A percentile compares a stretch with the other conserved stretches of the same genome.
These are phyloP conservation scores for Trichosporon faecale DNA, from an alignment of 1,284 basidiomycete species.

Conservation along the genomic window DNA sequence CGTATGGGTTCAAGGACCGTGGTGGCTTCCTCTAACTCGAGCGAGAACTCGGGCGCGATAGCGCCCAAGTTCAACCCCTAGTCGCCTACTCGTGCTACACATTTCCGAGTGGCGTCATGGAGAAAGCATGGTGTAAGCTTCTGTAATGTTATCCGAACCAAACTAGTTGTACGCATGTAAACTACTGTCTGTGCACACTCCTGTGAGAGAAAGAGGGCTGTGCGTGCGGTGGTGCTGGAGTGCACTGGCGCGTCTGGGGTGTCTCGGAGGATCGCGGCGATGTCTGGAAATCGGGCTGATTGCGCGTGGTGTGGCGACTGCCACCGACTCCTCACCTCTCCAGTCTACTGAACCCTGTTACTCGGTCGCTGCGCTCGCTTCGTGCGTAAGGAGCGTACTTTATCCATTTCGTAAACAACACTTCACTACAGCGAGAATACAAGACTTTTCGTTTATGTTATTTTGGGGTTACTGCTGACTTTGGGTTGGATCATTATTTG, in stretches of 20 bases:
- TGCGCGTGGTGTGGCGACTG: too few species aligned
- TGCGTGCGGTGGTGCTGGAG: too few species aligned
- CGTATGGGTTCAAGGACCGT: conserved; percentile 1
- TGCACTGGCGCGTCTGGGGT: too few species aligned
- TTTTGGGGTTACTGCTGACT: neutral
- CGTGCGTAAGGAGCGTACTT: neutral
- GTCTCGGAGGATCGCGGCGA: too few species aligned
- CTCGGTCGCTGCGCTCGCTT: too few species aligned
- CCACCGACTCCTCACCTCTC: too few species aligned
- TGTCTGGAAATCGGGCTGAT: too few species aligned
- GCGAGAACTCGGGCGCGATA: neutral
- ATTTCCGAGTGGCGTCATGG: too few species aligned
- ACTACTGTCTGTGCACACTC: neutral
- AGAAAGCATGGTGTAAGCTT: neutral
- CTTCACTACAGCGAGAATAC: neutral
- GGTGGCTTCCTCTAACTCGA: neutral
- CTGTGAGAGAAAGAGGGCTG: too few species aligned
- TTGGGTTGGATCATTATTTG: neutral
- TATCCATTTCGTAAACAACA: conserved; percentile 1
- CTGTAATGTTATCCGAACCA: neutral
- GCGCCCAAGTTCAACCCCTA: too few species aligned
- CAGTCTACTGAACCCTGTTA: too few species aligned
- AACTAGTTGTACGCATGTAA: neutral
- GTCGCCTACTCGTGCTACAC: too few species aligned
- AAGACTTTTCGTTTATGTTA: neutral